These are phyloP conservation scores for Carex cristatella DNA, from an alignment of 176 grass and related monocot species.

Conservation along the genomic window DNA sequence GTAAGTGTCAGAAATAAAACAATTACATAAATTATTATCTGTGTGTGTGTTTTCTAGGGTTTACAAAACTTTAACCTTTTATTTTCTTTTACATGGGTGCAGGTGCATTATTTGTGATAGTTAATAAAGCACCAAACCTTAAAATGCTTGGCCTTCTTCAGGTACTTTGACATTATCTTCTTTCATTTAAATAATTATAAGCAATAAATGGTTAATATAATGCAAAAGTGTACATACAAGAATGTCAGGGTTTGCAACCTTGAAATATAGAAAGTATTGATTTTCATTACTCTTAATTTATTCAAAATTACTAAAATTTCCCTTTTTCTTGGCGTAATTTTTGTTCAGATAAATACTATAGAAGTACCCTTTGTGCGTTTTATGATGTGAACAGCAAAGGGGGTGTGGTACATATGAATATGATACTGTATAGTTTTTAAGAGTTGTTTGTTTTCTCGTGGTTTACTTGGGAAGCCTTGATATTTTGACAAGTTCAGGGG, in stretches of 20 bases:
- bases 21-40: neutral
- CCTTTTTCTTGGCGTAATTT: neutral
- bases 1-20: neutral
- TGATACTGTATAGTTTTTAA: neutral
- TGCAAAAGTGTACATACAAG: neutral
- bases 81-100: conserved; percentile 4
- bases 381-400: neutral
- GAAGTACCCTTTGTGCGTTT: neutral
- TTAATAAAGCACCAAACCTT: conserved; percentile 66
- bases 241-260: neutral
- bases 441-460: neutral
- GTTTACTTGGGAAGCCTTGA: neutral
- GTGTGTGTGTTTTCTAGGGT: neutral
- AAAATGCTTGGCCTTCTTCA: conserved; percentile 90
- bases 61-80: neutral
- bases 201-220: neutral
- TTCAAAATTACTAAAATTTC: neutral
- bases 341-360: neutral
- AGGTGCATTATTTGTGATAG: conserved; percentile 83
- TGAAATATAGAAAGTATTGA: neutral
- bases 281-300: neutral
- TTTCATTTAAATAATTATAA: neutral
- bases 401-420: neutral
- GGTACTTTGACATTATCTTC: conserved; percentile 31
- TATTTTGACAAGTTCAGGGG: neutral